Base-by-base conservation (phyloP, 768 basidiomycete species). In the Tylopilus subfusipes region DNA sequence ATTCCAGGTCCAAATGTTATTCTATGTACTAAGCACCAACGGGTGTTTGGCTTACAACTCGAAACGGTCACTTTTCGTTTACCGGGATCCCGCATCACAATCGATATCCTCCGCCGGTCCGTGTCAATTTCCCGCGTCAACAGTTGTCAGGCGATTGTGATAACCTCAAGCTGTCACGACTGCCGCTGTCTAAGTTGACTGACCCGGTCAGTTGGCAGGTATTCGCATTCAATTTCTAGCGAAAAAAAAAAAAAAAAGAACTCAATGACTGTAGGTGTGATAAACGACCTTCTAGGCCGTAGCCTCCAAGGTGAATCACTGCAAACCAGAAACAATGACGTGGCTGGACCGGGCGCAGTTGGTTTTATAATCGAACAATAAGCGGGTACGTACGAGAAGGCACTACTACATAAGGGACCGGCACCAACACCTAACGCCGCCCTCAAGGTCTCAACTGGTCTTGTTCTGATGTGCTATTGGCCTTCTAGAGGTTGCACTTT, bases 331-430 rank as follows among this genome's bases (percentile, higher is more conserved):
- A 31, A 31, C 30, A n/a, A n/a, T n/a, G 18, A 50, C 47, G 24
- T 31, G 39, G 48, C 31, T 52, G 40, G 34, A 30, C 24, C 11
- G 25, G 42, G 39, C 19, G n/a, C 38, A 21, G 4, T 14, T 30
- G 19, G 29, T 44, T 57, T 21, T 48, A 31, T 40, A 16, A 56
- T 45, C 31, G 10, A 29, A 34, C 21, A 21, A 19, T 19, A 38
- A 19, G n/a, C 25, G 12, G 38, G 57, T 58, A 48, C 49, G 45
- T 58, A 58, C 50, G 25, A 36, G n/a, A n/a, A n/a, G 5, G 6
- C n/a, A 5, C 11, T 12, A 25, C 10, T 49, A n/a, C n/a, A n/a
- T 42, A 58, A 50, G 50, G 50, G 25, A 29, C 51, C 24, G 11
- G 38, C 36, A 18, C 13, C 31, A 22, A 40, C n/a, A 30, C 16